Conservation (phyloP, 164 flowering plant genomes). For the Buxus sempervirens region DNA sequence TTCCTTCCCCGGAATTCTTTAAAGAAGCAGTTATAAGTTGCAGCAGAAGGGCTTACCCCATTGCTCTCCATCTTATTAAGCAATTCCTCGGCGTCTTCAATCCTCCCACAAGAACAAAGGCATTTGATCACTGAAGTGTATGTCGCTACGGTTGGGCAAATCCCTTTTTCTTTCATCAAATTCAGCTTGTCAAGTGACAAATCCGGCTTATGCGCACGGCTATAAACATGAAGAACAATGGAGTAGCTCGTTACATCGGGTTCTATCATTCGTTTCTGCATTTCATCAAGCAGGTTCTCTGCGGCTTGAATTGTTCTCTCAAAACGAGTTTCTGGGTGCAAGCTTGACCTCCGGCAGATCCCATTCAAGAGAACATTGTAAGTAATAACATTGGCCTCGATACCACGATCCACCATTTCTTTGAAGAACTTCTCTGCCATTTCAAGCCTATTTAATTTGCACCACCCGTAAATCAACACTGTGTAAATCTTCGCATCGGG, state of each 20-base stretch:
- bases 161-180: conserved; percentile 71
- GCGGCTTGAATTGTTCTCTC: conserved; percentile 60
- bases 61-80: conserved; percentile 61
- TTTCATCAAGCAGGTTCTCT: conserved; percentile 77
- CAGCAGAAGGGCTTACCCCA: conserved; percentile 71
- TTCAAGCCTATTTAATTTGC: conserved; percentile 49
- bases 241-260: conserved; percentile 92
- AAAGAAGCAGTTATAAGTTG: conserved; percentile 85
- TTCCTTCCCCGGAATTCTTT: conserved; percentile 85
- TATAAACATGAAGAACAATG: conserved; percentile 82
- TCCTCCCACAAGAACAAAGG: conserved; percentile 79
- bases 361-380: conserved; percentile 89
- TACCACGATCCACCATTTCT: conserved; percentile 70
- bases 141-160: conserved; percentile 63
- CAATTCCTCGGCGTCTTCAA: conserved; percentile 73
- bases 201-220: conserved; percentile 84
- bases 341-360: conserved; percentile 75
- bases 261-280: conserved; percentile 75
- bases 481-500: conserved; percentile 58
- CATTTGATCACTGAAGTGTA: conserved; percentile 89
- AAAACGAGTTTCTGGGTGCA: conserved; percentile 76
- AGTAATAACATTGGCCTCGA: conserved; percentile 80
- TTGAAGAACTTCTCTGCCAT: conserved; percentile 68
- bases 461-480: conserved; percentile 88
- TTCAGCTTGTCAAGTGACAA: conserved; percentile 59